Conservation (phyloP, 768 basidiomycete species). For the Lactarius psammicola region DNA sequence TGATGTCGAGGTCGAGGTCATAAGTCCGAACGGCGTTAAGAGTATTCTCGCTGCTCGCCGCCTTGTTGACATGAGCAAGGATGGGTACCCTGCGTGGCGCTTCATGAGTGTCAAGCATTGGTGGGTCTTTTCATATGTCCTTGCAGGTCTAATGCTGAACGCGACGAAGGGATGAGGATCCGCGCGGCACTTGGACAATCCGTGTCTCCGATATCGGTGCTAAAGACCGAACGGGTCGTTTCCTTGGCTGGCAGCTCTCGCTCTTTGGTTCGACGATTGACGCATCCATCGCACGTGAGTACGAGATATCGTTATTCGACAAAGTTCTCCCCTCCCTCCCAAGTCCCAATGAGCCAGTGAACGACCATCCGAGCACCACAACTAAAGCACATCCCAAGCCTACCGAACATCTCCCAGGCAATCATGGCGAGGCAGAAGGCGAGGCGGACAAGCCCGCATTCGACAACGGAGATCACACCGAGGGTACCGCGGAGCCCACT, state of each 20-base stretch:
- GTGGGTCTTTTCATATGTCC: slow-evolving; percentile 46
- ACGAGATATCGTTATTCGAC: slow-evolving; percentile 56
- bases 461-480: slow-evolving; percentile 34
- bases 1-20: slow-evolving; percentile 88
- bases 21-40: slow-evolving; percentile 80
- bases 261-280: slow-evolving; percentile 91
- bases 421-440: slow-evolving; percentile 76
- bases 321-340: slow-evolving; percentile 47
- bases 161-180: slow-evolving; percentile 79
- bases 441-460: slow-evolving; percentile 80
- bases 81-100: slow-evolving; percentile 92
- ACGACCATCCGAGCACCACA: slow-evolving; percentile 39
- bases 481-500: slow-evolving; percentile 31
- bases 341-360: slow-evolving; percentile 27
- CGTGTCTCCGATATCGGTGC: slow-evolving; percentile 77
- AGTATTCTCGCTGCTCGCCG: slow-evolving; percentile 81
- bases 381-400: slow-evolving; percentile 78
- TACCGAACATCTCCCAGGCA: slow-evolving; percentile 81
- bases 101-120: slow-evolving; percentile 99
- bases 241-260: slow-evolving; percentile 90
- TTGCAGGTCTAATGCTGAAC: slow-evolving; percentile 26
- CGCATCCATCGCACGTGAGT: slow-evolving; percentile 59
- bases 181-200: slow-evolving; percentile 88
- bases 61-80: slow-evolving; percentile 55
- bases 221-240: slow-evolving; percentile 53